phyloP scores from a whole-genome alignment of 106 monocot species.

The Acanthochlamys bracteata region DNA sequence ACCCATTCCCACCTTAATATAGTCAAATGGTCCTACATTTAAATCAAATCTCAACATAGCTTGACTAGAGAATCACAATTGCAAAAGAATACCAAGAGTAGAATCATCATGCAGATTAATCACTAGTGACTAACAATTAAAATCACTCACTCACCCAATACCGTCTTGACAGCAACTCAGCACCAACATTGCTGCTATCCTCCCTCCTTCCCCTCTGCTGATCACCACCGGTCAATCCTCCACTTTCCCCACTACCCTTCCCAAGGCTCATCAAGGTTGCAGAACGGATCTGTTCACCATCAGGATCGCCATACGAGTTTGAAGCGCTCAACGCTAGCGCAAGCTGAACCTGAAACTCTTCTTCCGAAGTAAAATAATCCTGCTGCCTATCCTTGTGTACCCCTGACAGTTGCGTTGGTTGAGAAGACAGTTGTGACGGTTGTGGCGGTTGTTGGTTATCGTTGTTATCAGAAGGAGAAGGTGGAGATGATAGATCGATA shows the following conservation, averaged over 20 bases:
- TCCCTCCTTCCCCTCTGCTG: conserved; percentile 1
- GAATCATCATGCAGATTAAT: too few relatives aligned
- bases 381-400: conserved; percentile 15
- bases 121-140: too few relatives aligned
- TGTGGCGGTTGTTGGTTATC: neutral
- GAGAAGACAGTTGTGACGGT: neutral
- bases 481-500: conserved; percentile 1
- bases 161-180: conserved; percentile 50
- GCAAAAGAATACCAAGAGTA: too few relatives aligned
- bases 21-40: too few relatives aligned
- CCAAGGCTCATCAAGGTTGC: conserved; percentile 65
- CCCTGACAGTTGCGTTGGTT: neutral
- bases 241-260: conserved; percentile 14
- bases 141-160: conserved; percentile 48
- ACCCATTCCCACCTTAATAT: too few relatives aligned
- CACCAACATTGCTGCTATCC: conserved; percentile 27
- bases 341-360: conserved; percentile 96
- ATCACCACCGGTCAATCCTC: neutral
- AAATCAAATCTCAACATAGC: too few relatives aligned
- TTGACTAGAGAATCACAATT: too few relatives aligned
- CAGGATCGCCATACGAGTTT: conserved; percentile 61
- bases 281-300: conserved; percentile 77
- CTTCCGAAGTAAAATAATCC: conserved; percentile 77
- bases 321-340: conserved; percentile 94
- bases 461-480: conserved; percentile 4